phyloP scores from a whole-genome alignment of 768 basidiomycete genomes.

The Collybia mongolica region DNA sequence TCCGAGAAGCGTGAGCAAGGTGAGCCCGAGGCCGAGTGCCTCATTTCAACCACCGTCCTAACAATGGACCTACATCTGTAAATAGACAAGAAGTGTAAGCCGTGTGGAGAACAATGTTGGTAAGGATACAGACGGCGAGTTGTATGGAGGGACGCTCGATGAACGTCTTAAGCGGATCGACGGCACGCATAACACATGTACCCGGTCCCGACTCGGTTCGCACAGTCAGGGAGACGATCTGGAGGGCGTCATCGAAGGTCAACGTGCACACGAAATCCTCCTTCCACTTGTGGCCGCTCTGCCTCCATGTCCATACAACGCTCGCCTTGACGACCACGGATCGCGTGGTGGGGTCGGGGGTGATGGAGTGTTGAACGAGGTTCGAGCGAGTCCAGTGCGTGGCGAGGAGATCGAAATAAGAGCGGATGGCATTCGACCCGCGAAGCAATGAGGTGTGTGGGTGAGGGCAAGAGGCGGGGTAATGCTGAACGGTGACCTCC shows the following conservation, averaged over 20 bases:
- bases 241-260: slow-evolving; percentile 35
- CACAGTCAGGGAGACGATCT: slow-evolving; percentile 39
- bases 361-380: slow-evolving; percentile 19
- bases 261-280: slow-evolving; percentile 47
- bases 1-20: too few species aligned
- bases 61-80: too few species aligned
- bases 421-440: slow-evolving; percentile 45
- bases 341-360: slow-evolving; percentile 21
- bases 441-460: slow-evolving; percentile 32
- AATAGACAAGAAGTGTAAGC: too few species aligned
- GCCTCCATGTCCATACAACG: slow-evolving; percentile 45
- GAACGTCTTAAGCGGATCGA: slow-evolving; percentile 19
- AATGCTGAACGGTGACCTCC: slow-evolving; percentile 40
- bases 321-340: slow-evolving; percentile 35
- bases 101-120: too few species aligned
- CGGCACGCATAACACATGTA: slow-evolving; percentile 48
- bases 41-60: too few species aligned
- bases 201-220: slow-evolving; percentile 34
- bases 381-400: slow-evolving; percentile 42
- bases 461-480: slow-evolving; percentile 30
- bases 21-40: too few species aligned
- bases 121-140: too few species aligned
- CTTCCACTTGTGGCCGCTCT: slow-evolving; percentile 38
- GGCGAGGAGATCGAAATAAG: slow-evolving; percentile 47
- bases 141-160: too few species aligned